phyloP scores from a whole-genome alignment of 2,329 filamentous ascomycete genomes.

The Hypoxylon sp. region DNA sequence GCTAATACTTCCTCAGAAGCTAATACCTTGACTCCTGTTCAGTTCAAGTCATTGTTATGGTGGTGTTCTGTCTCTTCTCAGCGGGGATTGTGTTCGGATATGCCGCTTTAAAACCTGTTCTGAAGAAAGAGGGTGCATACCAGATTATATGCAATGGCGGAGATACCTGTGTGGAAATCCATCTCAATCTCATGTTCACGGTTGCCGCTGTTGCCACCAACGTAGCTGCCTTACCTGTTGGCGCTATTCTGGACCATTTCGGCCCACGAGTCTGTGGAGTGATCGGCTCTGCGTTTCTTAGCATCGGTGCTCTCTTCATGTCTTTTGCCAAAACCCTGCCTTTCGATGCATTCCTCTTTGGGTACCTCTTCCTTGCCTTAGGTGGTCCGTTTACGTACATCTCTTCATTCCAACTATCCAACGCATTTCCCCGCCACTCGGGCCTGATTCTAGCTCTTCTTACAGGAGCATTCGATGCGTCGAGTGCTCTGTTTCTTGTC shows the following conservation, averaged over 20 bases:
- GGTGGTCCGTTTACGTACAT: slow-evolving; percentile 88
- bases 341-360: slow-evolving; percentile 81
- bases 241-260: slow-evolving; percentile 85
- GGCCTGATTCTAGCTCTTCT: slow-evolving; percentile 85
- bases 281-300: slow-evolving; percentile 77
- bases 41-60: slow-evolving; percentile 79
- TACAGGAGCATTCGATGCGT: slow-evolving; percentile 87
- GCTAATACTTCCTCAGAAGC: neutral
- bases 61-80: slow-evolving; percentile 81
- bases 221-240: slow-evolving; percentile 86
- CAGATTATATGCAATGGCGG: slow-evolving; percentile 69
- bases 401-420: slow-evolving; percentile 86
- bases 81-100: slow-evolving; percentile 88
- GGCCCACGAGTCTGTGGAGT: slow-evolving; percentile 84
- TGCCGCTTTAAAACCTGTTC: slow-evolving; percentile 85
- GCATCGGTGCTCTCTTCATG: slow-evolving; percentile 79
- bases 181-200: slow-evolving; percentile 93
- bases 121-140: slow-evolving; percentile 82
- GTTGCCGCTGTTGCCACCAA: slow-evolving; percentile 90
- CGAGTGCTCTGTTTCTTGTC: slow-evolving; percentile 81
- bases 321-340: slow-evolving; percentile 75
- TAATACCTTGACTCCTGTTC: slow-evolving; percentile 32
- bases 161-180: slow-evolving; percentile 68
- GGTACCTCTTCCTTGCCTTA: slow-evolving; percentile 82
- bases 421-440: slow-evolving; percentile 83